A percentile compares a stretch with the other conserved stretches of the same genome.
Evolutionary conservation across 441 rosid species (phyloP).

Genomic region (Adansonia rubrostipa): DNA sequence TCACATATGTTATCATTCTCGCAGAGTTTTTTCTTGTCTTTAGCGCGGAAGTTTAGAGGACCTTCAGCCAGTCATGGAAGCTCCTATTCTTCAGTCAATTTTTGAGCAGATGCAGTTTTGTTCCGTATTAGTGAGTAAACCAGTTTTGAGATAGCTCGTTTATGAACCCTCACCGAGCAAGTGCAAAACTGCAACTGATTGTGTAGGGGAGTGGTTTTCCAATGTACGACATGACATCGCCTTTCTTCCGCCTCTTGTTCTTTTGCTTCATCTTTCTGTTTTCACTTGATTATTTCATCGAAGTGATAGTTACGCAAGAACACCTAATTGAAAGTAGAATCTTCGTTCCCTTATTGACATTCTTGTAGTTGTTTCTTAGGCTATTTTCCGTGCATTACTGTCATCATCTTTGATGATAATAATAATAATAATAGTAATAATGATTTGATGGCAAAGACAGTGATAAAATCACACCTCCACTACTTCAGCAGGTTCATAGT

Average conservation of each 20-base stretch:
- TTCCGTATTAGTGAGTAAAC: neutral
- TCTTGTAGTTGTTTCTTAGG: slow-evolving; percentile 3
- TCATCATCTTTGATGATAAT: neutral
- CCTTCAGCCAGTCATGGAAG: slow-evolving; percentile 57
- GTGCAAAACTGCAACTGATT: neutral
- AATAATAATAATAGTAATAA: too few relatives aligned
- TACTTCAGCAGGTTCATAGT: too few relatives aligned
- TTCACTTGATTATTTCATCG: neutral
- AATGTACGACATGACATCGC: too few relatives aligned
- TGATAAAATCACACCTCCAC: too few relatives aligned
- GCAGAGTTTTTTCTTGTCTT: slow-evolving; percentile 62
- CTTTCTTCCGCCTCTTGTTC: neutral
- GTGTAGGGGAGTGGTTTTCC: neutral
- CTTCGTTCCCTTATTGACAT: neutral
- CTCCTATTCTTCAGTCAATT: slow-evolving; percentile 72
- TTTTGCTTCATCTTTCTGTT: neutral
- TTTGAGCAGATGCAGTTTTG: slow-evolving; percentile 41
- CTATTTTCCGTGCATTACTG: neutral
- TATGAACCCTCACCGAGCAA: slow-evolving; percentile 1
- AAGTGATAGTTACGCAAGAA: neutral
- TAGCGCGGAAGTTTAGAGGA: slow-evolving; percentile 60
- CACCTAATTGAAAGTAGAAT: neutral
- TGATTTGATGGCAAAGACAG: too few relatives aligned
- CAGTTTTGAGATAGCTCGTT: slow-evolving; percentile 21
- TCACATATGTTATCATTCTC: slow-evolving; percentile 18